Base-by-base conservation (phyloP, 768 basidiomycete species). In the Leccinum imitatum region DNA sequence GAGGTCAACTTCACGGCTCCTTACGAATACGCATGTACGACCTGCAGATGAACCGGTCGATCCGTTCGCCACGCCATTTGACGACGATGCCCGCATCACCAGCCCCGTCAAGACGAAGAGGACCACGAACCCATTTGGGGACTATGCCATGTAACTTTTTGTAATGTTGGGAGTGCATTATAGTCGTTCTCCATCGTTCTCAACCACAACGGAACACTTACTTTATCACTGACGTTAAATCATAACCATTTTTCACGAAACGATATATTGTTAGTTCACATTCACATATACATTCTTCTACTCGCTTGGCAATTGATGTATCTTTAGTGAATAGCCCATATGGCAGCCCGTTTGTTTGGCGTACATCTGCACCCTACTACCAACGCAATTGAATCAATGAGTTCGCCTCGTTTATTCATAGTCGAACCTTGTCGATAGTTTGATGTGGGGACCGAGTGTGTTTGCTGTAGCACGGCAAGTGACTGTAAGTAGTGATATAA, bases 61-160 rank as follows among this genome's bases (percentile, higher is more conserved):
- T 68, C 90, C 90, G 55, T 91, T 91, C 68, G 81, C 83, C 59
- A 90, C 89, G 54, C 90, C 90, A 8, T 91, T 91, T 72, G 90
- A 91, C 71, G 89, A 90, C 67, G 87, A 89, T 69, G 78, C 82
- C 58, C 66, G 66, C 35, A 71, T 77, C 37, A 67, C 64, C 52
- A 63, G 63, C 39, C 67, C 74, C 14, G 58, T 63, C 3, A 70
- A 66, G 64, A 67, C 73, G 60, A 81, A 79, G 76, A 82, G 80
- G 65, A 76, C 77, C 61, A 80, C 80, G 57, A 86, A 87, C 71
- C 84, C 86, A 2, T 86, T 85, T 62, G 54, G 68, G 7, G 73
- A 68, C 13, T 52, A 73, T 54, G 77, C 77, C 4, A 37, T 77
- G 48, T 78, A 68, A 67, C 58, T 31, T 19, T 52, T 35, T 31